A percentile compares a stretch with the other conserved stretches of the same genome.
Conservation (phyloP, 2,329 filamentous ascomycete genomes). For the Penicillium sp. region DNA sequence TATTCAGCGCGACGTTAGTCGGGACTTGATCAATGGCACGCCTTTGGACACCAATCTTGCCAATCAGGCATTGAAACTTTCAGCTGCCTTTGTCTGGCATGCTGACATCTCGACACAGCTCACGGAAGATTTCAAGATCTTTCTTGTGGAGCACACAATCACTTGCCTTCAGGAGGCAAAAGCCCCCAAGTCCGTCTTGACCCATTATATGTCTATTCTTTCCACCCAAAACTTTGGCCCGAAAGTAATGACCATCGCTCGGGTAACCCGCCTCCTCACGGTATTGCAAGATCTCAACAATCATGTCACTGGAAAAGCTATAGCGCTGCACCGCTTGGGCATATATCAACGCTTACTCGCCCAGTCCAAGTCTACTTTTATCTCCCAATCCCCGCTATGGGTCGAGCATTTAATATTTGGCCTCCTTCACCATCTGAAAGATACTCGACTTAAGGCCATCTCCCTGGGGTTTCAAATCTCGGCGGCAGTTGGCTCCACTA, state of each 20-base stretch:
- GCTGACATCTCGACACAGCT: constrained; percentile 64
- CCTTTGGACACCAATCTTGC: constrained; percentile 62
- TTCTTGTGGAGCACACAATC: constrained; percentile 75
- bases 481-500: constrained; percentile 62
- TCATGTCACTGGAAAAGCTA: constrained; percentile 70
- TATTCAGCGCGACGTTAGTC: constrained; percentile 72
- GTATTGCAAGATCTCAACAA: constrained; percentile 67
- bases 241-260: constrained; percentile 66
- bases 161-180: constrained; percentile 62
- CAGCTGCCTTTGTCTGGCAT: constrained; percentile 70
- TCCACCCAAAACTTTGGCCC: constrained; percentile 71
- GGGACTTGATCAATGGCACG: constrained; percentile 52
- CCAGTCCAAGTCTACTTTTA: constrained; percentile 66
- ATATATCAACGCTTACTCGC: constrained; percentile 73
- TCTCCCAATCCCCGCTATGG: constrained; percentile 66
- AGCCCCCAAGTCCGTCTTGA: constrained; percentile 69
- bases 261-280: constrained; percentile 64
- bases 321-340: constrained; percentile 67
- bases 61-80: constrained; percentile 70
- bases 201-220: constrained; percentile 73
- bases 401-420: constrained; percentile 74
- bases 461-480: constrained; percentile 66
- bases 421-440: constrained; percentile 70
- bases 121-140: constrained; percentile 70
- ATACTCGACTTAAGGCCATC: constrained; percentile 70